Conservation (phyloP, 805 yeast species). For the Candida hispaniensis region DNA sequence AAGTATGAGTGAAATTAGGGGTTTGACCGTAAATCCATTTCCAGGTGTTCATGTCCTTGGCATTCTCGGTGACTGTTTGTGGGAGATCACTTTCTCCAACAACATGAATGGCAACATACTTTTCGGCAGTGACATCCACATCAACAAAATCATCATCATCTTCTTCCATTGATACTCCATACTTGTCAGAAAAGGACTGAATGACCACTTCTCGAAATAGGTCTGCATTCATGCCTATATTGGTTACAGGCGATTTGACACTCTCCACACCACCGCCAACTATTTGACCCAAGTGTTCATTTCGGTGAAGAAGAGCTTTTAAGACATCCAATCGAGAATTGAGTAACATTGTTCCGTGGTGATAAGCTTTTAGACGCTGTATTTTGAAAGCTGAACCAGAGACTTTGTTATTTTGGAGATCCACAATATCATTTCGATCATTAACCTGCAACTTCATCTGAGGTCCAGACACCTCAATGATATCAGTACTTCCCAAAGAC, state of each 20-base stretch:
- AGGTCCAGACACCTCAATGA: conserved; percentile 16
- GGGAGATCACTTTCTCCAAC: conserved; percentile 4
- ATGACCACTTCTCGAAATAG: conserved; percentile 39
- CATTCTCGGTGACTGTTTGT: conserved; percentile 22
- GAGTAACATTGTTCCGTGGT: conserved; percentile 92
- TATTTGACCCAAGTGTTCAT: conserved; percentile 34
- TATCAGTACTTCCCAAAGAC: too few relatives aligned
- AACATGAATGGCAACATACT: not conserved
- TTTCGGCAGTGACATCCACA: not conserved
- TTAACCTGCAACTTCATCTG: conserved; percentile 40
- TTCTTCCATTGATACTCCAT: conserved; percentile 19
- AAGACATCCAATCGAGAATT: conserved; percentile 52
- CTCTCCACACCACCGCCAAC: conserved; percentile 53
- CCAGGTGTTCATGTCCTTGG: conserved; percentile 43
- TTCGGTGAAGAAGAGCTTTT: conserved; percentile 46
- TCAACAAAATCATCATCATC: conserved; percentile 1
- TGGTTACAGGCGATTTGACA: conserved; percentile 69
- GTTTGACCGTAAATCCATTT: conserved; percentile 69
- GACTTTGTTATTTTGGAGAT: conserved; percentile 39
- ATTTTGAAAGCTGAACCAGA: conserved; percentile 92
- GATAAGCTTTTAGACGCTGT: conserved; percentile 71
- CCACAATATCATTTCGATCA: conserved; percentile 67
- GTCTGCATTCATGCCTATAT: conserved; percentile 39
- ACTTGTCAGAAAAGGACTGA: conserved; percentile 33
- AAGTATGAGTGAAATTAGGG: conserved; percentile 54